Conservation (phyloP, 2,329 filamentous ascomycete species). For the Raffaelea ambrosiae region DNA sequence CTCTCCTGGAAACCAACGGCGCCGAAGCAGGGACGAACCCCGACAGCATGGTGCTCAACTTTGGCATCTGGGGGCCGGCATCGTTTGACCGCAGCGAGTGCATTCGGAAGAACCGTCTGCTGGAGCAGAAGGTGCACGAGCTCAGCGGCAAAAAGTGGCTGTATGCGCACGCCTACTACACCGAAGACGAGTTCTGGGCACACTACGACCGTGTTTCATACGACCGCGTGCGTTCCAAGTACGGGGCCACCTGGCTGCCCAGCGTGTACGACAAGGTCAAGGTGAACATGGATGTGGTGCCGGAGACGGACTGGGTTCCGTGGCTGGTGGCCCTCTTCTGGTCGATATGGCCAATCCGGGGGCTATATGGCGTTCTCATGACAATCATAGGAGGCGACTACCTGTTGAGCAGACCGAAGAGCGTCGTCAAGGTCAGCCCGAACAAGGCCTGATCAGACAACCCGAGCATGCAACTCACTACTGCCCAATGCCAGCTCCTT, state of each 20-base stretch:
- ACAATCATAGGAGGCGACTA: background rate
- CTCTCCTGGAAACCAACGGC: constrained; percentile 18
- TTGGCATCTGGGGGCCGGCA: constrained; percentile 53
- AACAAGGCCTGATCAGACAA: too few species aligned
- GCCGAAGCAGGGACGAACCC: constrained; percentile 3
- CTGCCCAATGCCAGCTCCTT: too few species aligned
- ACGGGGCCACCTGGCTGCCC: constrained; percentile 49
- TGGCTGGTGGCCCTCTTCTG: constrained; percentile 24
- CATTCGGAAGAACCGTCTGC: constrained; percentile 45
- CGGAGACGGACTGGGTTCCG: constrained; percentile 18
- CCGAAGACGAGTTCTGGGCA: constrained; percentile 59
- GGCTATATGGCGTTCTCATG: constrained; percentile 37
- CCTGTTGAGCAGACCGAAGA: too few species aligned
- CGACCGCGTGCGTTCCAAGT: constrained; percentile 47
- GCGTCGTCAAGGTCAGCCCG: too few species aligned
- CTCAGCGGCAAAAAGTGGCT: constrained; percentile 61
- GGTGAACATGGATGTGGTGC: constrained; percentile 28
- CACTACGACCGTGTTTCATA: constrained; percentile 54
- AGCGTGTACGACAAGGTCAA: constrained; percentile 62
- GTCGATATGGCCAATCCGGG: constrained; percentile 32
- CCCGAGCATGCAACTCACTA: too few species aligned
- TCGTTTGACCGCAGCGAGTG: constrained; percentile 33
- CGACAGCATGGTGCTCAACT: constrained; percentile 43
- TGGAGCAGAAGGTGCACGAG: constrained; percentile 51
- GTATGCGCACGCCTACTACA: constrained; percentile 62